Percentiles rank a stretch among this genome's conserved stretches.
Conservation (phyloP, 2,329 filamentous ascomycete species). For the Sclerotinia minor region DNA sequence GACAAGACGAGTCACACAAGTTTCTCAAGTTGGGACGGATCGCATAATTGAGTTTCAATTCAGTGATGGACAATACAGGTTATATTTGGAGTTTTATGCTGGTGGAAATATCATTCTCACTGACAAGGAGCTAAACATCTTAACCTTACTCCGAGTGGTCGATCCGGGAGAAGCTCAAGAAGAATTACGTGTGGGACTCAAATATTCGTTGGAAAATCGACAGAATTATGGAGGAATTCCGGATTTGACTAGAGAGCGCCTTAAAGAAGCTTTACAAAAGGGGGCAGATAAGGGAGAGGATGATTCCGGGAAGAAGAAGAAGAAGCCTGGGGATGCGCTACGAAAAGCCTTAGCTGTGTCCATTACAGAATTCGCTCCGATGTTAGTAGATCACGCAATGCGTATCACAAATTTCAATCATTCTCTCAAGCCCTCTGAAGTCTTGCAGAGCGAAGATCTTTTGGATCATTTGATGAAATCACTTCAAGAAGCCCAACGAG, state of each 20-base stretch:
- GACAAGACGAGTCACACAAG: conserved; percentile 76
- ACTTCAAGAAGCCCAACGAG: conserved; percentile 67
- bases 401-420: conserved; percentile 69
- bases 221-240: conserved; percentile 82
- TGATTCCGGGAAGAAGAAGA: conserved; percentile 63
- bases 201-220: conserved; percentile 77
- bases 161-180: conserved; percentile 81
- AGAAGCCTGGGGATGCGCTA: conserved; percentile 72
- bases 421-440: conserved; percentile 63
- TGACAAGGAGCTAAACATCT: conserved; percentile 77
- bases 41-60: conserved; percentile 90
- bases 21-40: conserved; percentile 88
- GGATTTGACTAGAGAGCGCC: conserved; percentile 68
- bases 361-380: conserved; percentile 85
- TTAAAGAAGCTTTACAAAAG: conserved; percentile 67
- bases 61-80: conserved; percentile 81
- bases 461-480: conserved; percentile 67
- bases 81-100: conserved; percentile 96
- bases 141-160: conserved; percentile 79
- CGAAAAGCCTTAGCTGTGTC: conserved; percentile 78
- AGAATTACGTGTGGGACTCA: conserved; percentile 71
- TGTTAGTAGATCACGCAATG: conserved; percentile 84
- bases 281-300: conserved; percentile 60
- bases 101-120: conserved; percentile 94
- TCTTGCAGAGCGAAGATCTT: conserved; percentile 64